These are phyloP conservation scores for Zasmidium cellare DNA, from an alignment of 2,329 filamentous ascomycete genomes.

Conservation along the genomic window DNA sequence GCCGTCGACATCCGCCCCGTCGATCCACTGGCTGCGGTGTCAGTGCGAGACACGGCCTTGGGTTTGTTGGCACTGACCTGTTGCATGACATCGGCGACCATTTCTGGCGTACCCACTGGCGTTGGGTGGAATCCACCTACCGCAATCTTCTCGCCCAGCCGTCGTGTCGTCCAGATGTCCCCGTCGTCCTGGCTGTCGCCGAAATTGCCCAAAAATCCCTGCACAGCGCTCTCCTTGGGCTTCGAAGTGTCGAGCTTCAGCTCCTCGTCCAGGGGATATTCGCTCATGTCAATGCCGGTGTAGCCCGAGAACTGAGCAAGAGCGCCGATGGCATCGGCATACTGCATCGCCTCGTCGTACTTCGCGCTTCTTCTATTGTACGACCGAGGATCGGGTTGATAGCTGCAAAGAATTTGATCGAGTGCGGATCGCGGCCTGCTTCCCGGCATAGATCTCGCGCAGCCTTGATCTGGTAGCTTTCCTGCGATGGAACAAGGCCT, in stretches of 20 bases:
- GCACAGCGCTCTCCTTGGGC: slow-evolving; percentile 3
- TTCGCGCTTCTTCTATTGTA: slow-evolving; percentile 68
- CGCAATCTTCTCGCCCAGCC: slow-evolving; percentile 44
- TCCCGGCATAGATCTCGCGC: slow-evolving; percentile 24
- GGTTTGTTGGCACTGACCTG: slow-evolving; percentile 34
- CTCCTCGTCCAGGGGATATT: neutral
- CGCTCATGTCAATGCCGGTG: slow-evolving; percentile 62
- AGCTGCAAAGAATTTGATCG: slow-evolving; percentile 66
- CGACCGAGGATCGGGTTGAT: slow-evolving; percentile 63
- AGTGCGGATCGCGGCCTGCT: slow-evolving; percentile 56
- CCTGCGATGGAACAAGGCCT: slow-evolving; percentile 55
- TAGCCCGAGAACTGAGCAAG: slow-evolving; percentile 71
- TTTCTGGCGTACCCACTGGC: slow-evolving; percentile 61
- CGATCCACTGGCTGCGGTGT: slow-evolving; percentile 58
- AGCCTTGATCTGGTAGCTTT: slow-evolving; percentile 45
- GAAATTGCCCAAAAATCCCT: neutral
- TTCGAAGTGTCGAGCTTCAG: slow-evolving; percentile 50
- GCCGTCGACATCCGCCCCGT: slow-evolving; percentile 68
- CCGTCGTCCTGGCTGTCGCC: neutral
- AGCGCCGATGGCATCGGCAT: slow-evolving; percentile 64
- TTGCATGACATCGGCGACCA: slow-evolving; percentile 64
- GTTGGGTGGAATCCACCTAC: slow-evolving; percentile 66
- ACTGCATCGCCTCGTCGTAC: slow-evolving; percentile 58
- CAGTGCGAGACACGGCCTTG: no score
- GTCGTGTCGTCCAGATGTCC: slow-evolving; percentile 5